These are phyloP conservation scores for Teunomyces lycoperdinae DNA, from an alignment of 805 yeast genomes.

Conservation along the genomic window DNA sequence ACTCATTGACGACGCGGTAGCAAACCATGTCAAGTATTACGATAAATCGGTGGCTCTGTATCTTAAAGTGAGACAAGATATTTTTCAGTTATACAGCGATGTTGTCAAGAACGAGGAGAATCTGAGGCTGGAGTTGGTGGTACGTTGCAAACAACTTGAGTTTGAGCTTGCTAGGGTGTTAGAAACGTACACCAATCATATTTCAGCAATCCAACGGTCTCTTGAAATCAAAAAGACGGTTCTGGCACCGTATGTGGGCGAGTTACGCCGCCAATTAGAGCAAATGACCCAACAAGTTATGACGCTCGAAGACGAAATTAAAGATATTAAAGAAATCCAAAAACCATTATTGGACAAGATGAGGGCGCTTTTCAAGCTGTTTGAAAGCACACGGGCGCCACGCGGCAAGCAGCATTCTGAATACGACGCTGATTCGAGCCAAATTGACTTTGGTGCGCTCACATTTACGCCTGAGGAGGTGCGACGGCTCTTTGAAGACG, in stretches of 20 bases:
- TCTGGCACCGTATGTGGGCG: slow-evolving; percentile 14
- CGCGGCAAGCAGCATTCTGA: not conserved
- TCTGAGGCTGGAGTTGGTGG: slow-evolving; percentile 8
- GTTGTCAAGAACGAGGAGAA: slow-evolving; percentile 3
- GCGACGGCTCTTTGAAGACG: slow-evolving; percentile 16
- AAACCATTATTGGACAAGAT: slow-evolving; percentile 37
- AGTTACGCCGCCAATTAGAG: slow-evolving; percentile 20
- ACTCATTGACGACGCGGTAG: slow-evolving; percentile 29
- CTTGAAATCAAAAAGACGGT: slow-evolving; percentile 14
- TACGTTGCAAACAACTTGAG: slow-evolving; percentile 19
- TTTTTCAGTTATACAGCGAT: slow-evolving; percentile 17
- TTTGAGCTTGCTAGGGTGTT: slow-evolving; percentile 29
- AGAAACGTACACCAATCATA: slow-evolving; percentile 24
- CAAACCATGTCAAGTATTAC: slow-evolving; percentile 27
- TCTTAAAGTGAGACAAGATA: slow-evolving; percentile 31
- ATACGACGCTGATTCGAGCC: not conserved
- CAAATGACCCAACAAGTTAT: slow-evolving; percentile 15
- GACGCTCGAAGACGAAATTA: slow-evolving; percentile 17
- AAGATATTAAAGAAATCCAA: slow-evolving; percentile 26
- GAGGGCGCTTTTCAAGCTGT: slow-evolving; percentile 21
- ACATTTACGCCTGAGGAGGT: slow-evolving; percentile 21
- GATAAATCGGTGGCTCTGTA: slow-evolving; percentile 34
- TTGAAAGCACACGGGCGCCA: slow-evolving; percentile 7
- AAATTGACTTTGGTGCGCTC: slow-evolving; percentile 12
- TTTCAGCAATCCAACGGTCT: slow-evolving; percentile 18